Percentiles rank a stretch among this genome's conserved stretches.
Evolutionary conservation across 2,329 filamentous ascomycete genomes (phyloP).

Genomic region (Fusarium setosum): DNA sequence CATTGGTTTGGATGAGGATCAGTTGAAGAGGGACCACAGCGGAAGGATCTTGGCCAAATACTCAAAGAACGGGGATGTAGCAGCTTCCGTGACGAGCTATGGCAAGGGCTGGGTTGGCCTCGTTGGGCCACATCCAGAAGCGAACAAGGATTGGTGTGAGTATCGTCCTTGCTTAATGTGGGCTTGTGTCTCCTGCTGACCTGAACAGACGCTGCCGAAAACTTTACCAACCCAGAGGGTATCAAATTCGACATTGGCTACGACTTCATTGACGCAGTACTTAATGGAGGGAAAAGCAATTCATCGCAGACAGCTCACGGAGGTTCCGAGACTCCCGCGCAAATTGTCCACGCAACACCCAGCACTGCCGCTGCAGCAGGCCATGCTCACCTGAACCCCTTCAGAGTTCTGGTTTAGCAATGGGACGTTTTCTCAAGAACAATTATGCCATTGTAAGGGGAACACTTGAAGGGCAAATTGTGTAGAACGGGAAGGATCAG

Average conservation of each 20-base stretch:
- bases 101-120: constrained; percentile 40
- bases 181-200: neutral
- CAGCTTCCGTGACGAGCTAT: constrained; percentile 36
- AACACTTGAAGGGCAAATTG: no score
- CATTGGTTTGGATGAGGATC: constrained; percentile 22
- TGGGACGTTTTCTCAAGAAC: no score
- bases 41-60: constrained; percentile 33
- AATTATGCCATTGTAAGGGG: no score
- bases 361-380: no score
- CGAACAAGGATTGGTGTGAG: constrained; percentile 41
- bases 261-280: constrained; percentile 35
- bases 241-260: constrained; percentile 35
- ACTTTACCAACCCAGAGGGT: constrained; percentile 36
- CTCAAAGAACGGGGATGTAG: constrained; percentile 36
- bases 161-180: neutral
- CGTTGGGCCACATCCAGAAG: constrained; percentile 42
- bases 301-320: neutral
- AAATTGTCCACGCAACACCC: no score
- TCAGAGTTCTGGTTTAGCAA: no score
- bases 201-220: neutral
- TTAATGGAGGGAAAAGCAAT: neutral
- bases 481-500: no score
- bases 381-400: no score
- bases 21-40: neutral
- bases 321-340: no score